These are phyloP conservation scores for Grosmannia clavigera DNA, from an alignment of 2,329 filamentous ascomycete species.

Conservation along the genomic window DNA sequence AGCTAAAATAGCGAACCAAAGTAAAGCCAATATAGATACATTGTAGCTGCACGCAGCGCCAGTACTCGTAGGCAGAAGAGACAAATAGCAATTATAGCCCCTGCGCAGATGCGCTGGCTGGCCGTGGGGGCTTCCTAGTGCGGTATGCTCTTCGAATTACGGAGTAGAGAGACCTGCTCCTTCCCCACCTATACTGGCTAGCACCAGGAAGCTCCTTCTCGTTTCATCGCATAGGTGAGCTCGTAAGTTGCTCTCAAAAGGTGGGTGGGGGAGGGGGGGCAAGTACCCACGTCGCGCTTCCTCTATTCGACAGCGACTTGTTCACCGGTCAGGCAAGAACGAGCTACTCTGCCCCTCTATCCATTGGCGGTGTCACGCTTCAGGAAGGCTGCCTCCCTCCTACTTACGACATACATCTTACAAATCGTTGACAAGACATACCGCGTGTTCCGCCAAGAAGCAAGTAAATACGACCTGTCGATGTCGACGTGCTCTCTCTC, in stretches of 20 bases:
- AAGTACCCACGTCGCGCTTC: background rate
- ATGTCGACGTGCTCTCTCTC: background rate
- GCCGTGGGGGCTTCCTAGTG: background rate
- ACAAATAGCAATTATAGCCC: background rate
- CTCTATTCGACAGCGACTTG: background rate
- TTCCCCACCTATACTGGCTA: background rate
- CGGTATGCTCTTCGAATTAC: background rate
- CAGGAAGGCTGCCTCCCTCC: background rate
- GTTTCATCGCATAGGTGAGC: background rate
- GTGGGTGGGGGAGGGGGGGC: background rate
- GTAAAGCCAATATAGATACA: background rate
- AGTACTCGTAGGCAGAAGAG: background rate
- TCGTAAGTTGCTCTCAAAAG: background rate
- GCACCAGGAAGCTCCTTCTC: background rate
- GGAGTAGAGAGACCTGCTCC: background rate
- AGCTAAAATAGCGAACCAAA: background rate
- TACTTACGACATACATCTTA: no score
- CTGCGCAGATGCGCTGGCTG: background rate
- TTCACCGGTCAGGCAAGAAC: background rate
- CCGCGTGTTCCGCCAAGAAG: background rate
- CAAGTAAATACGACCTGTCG: background rate
- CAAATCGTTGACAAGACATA: background rate
- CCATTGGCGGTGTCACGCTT: background rate
- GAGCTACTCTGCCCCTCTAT: background rate
- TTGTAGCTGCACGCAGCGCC: no score